These are phyloP conservation scores for Pilobolus umbonatus DNA, from an alignment of 192 early-diverging fungal species.

Conservation along the genomic window DNA sequence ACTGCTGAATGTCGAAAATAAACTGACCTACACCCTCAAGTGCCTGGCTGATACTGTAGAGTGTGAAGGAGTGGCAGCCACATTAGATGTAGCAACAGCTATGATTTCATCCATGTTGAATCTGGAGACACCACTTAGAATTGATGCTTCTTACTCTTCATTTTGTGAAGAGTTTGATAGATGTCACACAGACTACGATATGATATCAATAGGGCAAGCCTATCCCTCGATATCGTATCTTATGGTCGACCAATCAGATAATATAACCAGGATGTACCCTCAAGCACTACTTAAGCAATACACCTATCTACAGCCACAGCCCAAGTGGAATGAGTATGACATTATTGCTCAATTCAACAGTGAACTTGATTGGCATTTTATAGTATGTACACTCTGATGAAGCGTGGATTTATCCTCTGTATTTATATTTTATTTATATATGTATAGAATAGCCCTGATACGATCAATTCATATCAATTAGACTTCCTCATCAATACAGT, in stretches of 20 bases:
- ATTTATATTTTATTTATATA: neutral
- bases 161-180: slow-evolving; percentile 26
- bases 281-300: slow-evolving; percentile 41
- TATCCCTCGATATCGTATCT: slow-evolving; percentile 29
- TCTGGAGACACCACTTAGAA: slow-evolving; percentile 22
- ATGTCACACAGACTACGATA: slow-evolving; percentile 9
- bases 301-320: slow-evolving; percentile 4
- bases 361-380: slow-evolving; percentile 31
- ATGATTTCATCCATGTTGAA: slow-evolving; percentile 27
- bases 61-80: slow-evolving; percentile 19
- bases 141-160: slow-evolving; percentile 32
- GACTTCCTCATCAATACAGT: slow-evolving; percentile 36
- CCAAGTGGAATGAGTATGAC: slow-evolving; percentile 25
- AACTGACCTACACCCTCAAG: neutral
- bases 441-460: slow-evolving; percentile 15
- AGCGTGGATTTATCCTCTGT: neutral
- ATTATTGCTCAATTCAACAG: slow-evolving; percentile 37
- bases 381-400: slow-evolving; percentile 6
- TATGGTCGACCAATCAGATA: slow-evolving; percentile 28
- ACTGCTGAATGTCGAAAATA: no score
- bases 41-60: neutral
- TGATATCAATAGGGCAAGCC: slow-evolving; percentile 23
- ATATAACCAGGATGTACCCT: slow-evolving; percentile 33
- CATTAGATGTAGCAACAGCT: slow-evolving; percentile 18
- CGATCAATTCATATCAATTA: slow-evolving; percentile 22